Conservation (phyloP, 352 stramenopile species). For the Phytophthora litchii region DNA sequence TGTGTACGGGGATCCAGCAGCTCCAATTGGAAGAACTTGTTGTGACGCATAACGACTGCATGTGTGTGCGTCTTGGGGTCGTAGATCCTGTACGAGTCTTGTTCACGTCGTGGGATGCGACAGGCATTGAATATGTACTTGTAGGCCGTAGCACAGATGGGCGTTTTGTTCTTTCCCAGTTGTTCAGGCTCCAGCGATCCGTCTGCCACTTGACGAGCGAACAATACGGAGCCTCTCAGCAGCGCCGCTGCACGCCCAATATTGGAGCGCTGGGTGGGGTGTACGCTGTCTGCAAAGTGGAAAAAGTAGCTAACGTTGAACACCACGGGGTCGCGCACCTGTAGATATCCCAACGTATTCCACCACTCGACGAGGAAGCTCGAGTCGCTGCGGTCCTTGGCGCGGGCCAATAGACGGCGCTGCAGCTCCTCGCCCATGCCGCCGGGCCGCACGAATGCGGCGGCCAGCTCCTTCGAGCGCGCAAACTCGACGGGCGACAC, state of each 20-base stretch:
- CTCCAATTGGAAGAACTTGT: slow-evolving; percentile 78
- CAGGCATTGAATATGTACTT: slow-evolving; percentile 97
- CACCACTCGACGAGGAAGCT: slow-evolving; percentile 81
- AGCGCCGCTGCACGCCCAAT: slow-evolving; percentile 81
- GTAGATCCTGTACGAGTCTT: slow-evolving; percentile 90
- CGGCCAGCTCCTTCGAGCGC: slow-evolving; percentile 65
- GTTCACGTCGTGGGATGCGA: slow-evolving; percentile 82
- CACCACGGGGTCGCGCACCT: slow-evolving; percentile 79
- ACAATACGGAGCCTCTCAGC: slow-evolving; percentile 86
- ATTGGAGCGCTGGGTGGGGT: slow-evolving; percentile 64
- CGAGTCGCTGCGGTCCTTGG: slow-evolving; percentile 62
- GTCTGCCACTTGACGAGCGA: slow-evolving; percentile 88
- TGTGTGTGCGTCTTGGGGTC: slow-evolving; percentile 87
- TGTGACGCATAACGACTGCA: slow-evolving; percentile 89
- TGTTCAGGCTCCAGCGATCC: slow-evolving; percentile 88
- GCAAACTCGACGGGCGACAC: slow-evolving; percentile 75
- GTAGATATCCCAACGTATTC: slow-evolving; percentile 79
- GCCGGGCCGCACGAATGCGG: slow-evolving; percentile 63
- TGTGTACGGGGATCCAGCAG: slow-evolving; percentile 47
- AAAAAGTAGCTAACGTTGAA: slow-evolving; percentile 94
- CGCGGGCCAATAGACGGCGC: slow-evolving; percentile 61
- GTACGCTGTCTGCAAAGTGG: slow-evolving; percentile 71
- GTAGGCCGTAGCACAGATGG: slow-evolving; percentile 92
- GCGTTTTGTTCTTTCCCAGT: slow-evolving; percentile 89
- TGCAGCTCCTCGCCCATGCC: slow-evolving; percentile 83